phyloP scores from a whole-genome alignment of 129 eudicot genomes.

The Artemisia annua region DNA sequence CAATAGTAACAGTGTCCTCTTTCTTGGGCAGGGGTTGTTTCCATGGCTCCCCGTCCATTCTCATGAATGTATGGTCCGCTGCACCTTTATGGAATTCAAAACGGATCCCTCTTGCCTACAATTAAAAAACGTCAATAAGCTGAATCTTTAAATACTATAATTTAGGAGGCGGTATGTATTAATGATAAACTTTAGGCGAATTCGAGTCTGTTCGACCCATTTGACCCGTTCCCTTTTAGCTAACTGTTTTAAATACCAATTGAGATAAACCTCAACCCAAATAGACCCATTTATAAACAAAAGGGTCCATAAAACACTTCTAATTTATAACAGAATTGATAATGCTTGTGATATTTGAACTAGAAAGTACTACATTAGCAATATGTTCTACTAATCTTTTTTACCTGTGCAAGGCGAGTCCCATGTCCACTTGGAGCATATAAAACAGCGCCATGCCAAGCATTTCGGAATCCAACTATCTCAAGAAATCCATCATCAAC shows the following conservation, averaged over 20 bases:
- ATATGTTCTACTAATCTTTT: not conserved
- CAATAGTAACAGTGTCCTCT: conserved; percentile 57
- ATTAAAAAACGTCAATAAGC: not conserved
- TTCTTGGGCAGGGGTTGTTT: conserved; percentile 70
- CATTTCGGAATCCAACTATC: conserved; percentile 92
- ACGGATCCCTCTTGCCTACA: conserved; percentile 57
- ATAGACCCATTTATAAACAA: too few relatives aligned
- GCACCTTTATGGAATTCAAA: conserved; percentile 66
- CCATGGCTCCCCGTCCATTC: conserved; percentile 89
- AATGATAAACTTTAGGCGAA: too few relatives aligned
- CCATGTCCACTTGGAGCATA: conserved; percentile 90
- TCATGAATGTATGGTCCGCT: conserved; percentile 65
- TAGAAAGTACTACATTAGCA: too few relatives aligned
- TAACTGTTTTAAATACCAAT: too few relatives aligned
- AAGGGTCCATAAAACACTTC: too few relatives aligned
- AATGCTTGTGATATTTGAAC: too few relatives aligned
- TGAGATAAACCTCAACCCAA: too few relatives aligned
- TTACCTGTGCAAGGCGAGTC: conserved; percentile 98
- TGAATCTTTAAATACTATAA: not conserved
- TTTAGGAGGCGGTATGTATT: not conserved
- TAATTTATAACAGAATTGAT: too few relatives aligned
- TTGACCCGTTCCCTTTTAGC: too few relatives aligned
- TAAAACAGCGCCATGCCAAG: conserved; percentile 97
- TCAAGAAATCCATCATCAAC: conserved; percentile 92
- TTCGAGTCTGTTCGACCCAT: too few relatives aligned